Evolutionary conservation across 176 grass and related monocot species (phyloP).

Genomic region (Paspalum vaginatum): DNA sequence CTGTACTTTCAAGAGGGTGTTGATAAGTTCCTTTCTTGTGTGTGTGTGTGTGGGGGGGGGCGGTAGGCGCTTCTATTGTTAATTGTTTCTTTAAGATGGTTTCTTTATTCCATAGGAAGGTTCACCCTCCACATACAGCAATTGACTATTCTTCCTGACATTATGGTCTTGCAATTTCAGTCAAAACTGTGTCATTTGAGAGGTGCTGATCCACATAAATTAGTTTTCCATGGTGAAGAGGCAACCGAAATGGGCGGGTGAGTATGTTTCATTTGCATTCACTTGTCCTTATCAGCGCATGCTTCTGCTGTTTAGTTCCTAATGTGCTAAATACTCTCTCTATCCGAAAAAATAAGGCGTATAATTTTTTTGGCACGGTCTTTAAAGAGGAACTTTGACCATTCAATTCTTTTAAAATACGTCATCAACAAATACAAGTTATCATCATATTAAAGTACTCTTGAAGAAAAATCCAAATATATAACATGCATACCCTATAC

Average conservation of each 20-base stretch:
- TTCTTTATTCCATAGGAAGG: neutral
- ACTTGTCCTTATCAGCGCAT: neutral
- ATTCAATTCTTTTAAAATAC: no score
- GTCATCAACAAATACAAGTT: no score
- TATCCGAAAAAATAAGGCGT: no score
- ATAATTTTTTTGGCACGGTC: no score
- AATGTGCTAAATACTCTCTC: neutral
- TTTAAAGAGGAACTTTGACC: no score
- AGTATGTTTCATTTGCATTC: slow-evolving; percentile 45
- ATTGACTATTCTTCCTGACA: slow-evolving; percentile 24
- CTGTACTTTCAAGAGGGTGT: neutral
- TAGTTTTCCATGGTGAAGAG: slow-evolving; percentile 83
- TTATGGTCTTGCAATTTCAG: slow-evolving; percentile 47
- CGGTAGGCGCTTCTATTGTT: slow-evolving; percentile 17
- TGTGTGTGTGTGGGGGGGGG: neutral
- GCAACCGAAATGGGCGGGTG: slow-evolving; percentile 98
- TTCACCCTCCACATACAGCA: neutral
- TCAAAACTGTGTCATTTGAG: slow-evolving; percentile 84
- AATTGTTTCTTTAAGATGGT: slow-evolving; percentile 26
- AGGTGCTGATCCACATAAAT: slow-evolving; percentile 59
- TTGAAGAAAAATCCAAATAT: no score
- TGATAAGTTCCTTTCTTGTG: neutral
- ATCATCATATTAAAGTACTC: no score
- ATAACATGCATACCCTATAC: no score
- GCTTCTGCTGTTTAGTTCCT: slow-evolving; percentile 36